Base-by-base conservation (phyloP, 1,139 yeast species). In the Petasospora rhodanensis region DNA sequence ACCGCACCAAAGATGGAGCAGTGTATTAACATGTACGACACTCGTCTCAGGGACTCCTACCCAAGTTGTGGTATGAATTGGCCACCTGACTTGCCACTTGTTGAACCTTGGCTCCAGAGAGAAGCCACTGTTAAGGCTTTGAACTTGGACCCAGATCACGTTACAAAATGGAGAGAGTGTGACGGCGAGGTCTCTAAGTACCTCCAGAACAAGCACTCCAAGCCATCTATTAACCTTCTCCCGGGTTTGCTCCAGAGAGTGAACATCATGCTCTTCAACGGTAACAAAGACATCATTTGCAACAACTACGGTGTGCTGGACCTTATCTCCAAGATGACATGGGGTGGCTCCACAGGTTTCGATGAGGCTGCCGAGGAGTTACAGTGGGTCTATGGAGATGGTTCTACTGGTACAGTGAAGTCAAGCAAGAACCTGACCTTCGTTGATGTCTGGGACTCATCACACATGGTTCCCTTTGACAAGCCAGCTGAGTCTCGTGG, bases 391-490 rank as follows among this genome's bases (percentile, higher is more conserved):
- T 76, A 73, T 51, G 64, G 68, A 37, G 64, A 65, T 11, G 47
- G 55, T 6, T 36, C 47, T 6, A 76, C 72, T 1, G 93, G 93
- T 1, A 62, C 62, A 31, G 56, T 79, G 25, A 61, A 63, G 41
- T 43, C 55, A 51, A 89, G 78, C 35, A 70, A 87, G 42, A 85
- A 85, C 50, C 64, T 91, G 49, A 83, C 96, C 0, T 83, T 80
- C 55, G 74, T 85, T 18, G 75, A 78, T 42, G 75, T 89, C 2
- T 76, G 64, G 52, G 76, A 85, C 48, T 75, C 95, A 0, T 80
- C 94, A 5, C 98, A 91, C 55, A 91, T 91, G 99, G 95, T 89
- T 15, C 95, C 98, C 2, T 82, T 76, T 49, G 97, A 91, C 54
- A 60, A 74, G 34, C 85, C 95, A 1, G 75, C 69, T 28, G 66